Conservation (phyloP, 1,139 yeast genomes). For the Hanseniaspora sp. region DNA sequence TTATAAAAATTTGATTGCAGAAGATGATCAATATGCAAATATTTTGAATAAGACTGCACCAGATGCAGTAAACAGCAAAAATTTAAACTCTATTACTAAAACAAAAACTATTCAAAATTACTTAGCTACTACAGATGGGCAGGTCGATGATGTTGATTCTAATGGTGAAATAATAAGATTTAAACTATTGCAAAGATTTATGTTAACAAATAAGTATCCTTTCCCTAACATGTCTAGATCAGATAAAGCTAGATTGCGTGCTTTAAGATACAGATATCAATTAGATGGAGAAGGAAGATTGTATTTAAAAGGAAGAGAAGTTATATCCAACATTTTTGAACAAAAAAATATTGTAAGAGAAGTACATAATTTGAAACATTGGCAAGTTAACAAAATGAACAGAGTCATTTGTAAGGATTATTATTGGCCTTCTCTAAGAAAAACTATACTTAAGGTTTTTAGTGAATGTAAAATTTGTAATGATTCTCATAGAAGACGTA, state of each 20-base stretch:
- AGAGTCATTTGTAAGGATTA: conserved; percentile 64
- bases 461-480: conserved; percentile 68
- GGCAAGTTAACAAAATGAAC: conserved; percentile 87
- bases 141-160: conserved; percentile 13
- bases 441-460: conserved; percentile 71
- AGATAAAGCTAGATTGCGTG: conserved; percentile 61
- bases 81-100: background rate
- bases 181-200: conserved; percentile 65
- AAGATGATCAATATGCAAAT: conserved; percentile 4
- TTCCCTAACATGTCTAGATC: conserved; percentile 59
- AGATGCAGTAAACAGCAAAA: background rate
- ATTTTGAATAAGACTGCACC: background rate
- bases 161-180: conserved; percentile 34
- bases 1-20: conserved; percentile 37
- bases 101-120: conserved; percentile 13
- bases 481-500: conserved; percentile 21
- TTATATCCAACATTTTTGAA: conserved; percentile 46
- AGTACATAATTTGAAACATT: conserved; percentile 57
- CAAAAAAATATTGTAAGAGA: conserved; percentile 70
- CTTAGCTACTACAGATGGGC: conserved; percentile 11
- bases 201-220: conserved; percentile 81
- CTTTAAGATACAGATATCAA: conserved; percentile 31
- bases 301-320: conserved; percentile 70
- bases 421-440: conserved; percentile 87
- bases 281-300: conserved; percentile 55